A percentile compares a stretch with the other conserved stretches of the same genome.
phyloP scores from a whole-genome alignment of 352 stramenopile genomes.

The Globisporangium ultimum region DNA sequence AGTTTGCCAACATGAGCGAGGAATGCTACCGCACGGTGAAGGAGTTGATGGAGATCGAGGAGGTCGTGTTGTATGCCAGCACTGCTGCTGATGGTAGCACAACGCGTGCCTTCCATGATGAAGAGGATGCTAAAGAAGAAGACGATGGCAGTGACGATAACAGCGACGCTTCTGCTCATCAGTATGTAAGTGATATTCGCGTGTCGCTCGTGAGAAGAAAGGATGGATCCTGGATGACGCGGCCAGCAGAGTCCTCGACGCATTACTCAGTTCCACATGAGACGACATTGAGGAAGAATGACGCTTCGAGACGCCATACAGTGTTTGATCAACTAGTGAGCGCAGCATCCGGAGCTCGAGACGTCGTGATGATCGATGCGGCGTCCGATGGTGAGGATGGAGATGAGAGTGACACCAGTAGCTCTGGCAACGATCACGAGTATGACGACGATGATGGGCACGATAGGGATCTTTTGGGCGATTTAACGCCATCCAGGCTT shows the following conservation, averaged over 20 bases:
- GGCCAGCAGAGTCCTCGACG: not conserved
- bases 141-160: not conserved
- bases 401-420: not conserved
- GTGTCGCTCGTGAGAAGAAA: not conserved
- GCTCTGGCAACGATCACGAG: conserved; percentile 1
- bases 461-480: not conserved
- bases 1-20: conserved; percentile 2
- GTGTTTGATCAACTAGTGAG: not conserved
- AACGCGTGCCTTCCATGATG: not conserved
- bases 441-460: conserved; percentile 8
- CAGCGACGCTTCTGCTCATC: not conserved
- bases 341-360: not conserved
- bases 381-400: not conserved
- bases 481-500: not conserved
- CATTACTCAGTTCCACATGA: not conserved
- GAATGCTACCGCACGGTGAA: not conserved
- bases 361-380: not conserved
- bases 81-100: not conserved
- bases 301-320: not conserved
- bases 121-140: not conserved
- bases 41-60: not conserved
- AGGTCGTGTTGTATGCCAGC: conserved; percentile 1
- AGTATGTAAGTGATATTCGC: not conserved
- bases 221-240: not conserved
- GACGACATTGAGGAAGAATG: not conserved